Percentiles rank a stretch among this genome's conserved stretches.
Conservation (phyloP, 768 basidiomycete species). For the Melanogaster broomeanus region DNA sequence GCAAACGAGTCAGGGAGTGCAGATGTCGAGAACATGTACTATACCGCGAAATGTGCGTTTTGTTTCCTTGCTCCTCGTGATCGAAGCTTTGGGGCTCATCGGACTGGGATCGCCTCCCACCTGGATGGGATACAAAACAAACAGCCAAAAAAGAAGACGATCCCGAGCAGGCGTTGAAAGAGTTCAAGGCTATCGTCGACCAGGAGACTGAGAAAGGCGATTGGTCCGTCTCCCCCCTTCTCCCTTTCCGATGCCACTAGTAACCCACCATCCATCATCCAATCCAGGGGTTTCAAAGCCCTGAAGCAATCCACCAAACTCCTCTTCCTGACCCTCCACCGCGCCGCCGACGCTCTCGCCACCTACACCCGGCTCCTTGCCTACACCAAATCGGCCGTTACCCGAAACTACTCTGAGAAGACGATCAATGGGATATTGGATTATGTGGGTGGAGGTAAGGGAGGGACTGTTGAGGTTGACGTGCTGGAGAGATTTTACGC, state of each 20-base stretch:
- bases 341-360: constrained; percentile 82
- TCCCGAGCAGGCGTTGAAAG: constrained; percentile 88
- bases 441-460: constrained; percentile 91
- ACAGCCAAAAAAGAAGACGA: constrained; percentile 92
- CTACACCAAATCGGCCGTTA: constrained; percentile 95
- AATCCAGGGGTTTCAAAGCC: constrained; percentile 93
- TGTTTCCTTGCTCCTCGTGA: background rate
- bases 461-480: constrained; percentile 76
- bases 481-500: constrained; percentile 96
- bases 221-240: constrained; percentile 56
- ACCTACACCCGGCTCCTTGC: constrained; percentile 86
- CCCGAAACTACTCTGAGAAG: constrained; percentile 96
- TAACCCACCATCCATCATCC: background rate
- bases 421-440: constrained; percentile 98
- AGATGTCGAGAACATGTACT: constrained; percentile 98
- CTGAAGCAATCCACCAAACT: constrained; percentile 97
- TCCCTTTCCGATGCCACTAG: background rate
- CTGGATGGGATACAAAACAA: background rate
- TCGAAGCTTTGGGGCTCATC: background rate
- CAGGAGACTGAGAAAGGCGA: constrained; percentile 93
- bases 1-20: constrained; percentile 77
- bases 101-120: background rate
- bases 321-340: constrained; percentile 74
- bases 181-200: constrained; percentile 86
- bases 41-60: constrained; percentile 88